phyloP scores from a whole-genome alignment of 2,329 filamentous ascomycete species.

The Cladophialophora immunda region DNA sequence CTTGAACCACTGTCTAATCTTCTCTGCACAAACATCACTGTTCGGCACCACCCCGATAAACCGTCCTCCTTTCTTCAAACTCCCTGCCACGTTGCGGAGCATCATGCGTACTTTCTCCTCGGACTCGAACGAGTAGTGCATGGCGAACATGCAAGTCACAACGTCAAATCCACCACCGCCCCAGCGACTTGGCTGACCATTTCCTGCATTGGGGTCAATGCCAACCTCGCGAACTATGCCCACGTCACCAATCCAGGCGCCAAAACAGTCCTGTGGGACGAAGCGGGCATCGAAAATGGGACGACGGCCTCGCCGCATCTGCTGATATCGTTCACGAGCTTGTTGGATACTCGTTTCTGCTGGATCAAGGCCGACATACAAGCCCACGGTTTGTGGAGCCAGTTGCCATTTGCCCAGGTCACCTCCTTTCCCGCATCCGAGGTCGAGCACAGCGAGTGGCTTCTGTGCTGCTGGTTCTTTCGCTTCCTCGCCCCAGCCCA shows the following conservation, averaged over 20 bases:
- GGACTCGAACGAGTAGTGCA: slow-evolving; percentile 97
- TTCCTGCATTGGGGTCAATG: slow-evolving; percentile 76
- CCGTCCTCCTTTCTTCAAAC: slow-evolving; percentile 90
- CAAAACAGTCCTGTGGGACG: slow-evolving; percentile 90
- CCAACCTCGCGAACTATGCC: slow-evolving; percentile 85
- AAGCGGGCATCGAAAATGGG: slow-evolving; percentile 86
- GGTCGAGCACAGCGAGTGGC: slow-evolving; percentile 83
- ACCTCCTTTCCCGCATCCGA: slow-evolving; percentile 96
- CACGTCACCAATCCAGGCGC: slow-evolving; percentile 81
- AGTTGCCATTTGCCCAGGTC: slow-evolving; percentile 96
- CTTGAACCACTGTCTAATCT: slow-evolving; percentile 79
- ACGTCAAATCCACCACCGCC: slow-evolving; percentile 88
- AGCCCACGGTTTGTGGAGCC: slow-evolving; percentile 85
- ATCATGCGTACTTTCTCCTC: slow-evolving; percentile 90
- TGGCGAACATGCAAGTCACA: slow-evolving; percentile 98
- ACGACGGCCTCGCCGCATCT: slow-evolving; percentile 70
- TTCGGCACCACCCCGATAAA: slow-evolving; percentile 98
- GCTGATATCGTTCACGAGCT: slow-evolving; percentile 81
- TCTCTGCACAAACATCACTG: slow-evolving; percentile 84
- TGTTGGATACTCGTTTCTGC: slow-evolving; percentile 92
- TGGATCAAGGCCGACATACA: slow-evolving; percentile 94
- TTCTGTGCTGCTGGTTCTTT: slow-evolving; percentile 51
- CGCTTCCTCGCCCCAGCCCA: slow-evolving; percentile 54
- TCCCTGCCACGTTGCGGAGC: slow-evolving; percentile 89
- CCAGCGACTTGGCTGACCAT: slow-evolving; percentile 66